Conservation (phyloP, 768 basidiomycete species). For the Tulasnella sp. region DNA sequence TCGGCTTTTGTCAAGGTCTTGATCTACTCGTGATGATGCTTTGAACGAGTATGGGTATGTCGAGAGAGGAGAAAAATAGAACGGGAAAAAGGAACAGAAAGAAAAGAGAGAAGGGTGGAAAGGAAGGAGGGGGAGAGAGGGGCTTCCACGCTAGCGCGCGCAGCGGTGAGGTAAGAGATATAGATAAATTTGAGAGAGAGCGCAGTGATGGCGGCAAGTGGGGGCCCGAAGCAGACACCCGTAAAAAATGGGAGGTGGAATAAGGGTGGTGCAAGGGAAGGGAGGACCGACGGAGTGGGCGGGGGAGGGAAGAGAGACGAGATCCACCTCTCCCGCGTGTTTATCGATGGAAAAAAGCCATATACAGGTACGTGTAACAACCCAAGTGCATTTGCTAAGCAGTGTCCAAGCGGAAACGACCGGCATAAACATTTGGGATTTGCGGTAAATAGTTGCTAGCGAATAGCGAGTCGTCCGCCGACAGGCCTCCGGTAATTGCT, state of each 20-base stretch:
- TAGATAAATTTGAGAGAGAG: neutral
- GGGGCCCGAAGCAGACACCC: slow-evolving; percentile 1
- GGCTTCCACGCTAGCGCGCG: neutral
- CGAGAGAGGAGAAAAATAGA: slow-evolving; percentile 4
- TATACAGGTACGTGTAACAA: neutral
- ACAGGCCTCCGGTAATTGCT: neutral
- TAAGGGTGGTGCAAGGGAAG: slow-evolving; percentile 6
- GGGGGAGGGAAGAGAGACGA: neutral
- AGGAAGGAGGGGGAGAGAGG: neutral
- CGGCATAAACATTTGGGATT: neutral
- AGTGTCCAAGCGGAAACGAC: neutral
- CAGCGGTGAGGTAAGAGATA: neutral
- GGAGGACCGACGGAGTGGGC: neutral
- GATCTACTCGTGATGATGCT: neutral
- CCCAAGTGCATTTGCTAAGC: neutral
- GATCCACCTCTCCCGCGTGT: neutral
- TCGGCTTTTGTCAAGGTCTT: neutral
- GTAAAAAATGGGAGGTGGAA: neutral
- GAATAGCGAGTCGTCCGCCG: slow-evolving; percentile 4
- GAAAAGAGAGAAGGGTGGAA: slow-evolving; percentile 12
- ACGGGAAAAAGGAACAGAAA: slow-evolving; percentile 8
- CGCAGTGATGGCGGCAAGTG: neutral
- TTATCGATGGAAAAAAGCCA: neutral
- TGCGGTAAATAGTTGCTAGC: neutral
- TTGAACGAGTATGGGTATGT: neutral